Evolutionary conservation across 495 filamentous ascomycete species (phyloP), one percentile per base, ranked within the genome.

Genomic region (Penicillium atrosanguineum): DNA sequence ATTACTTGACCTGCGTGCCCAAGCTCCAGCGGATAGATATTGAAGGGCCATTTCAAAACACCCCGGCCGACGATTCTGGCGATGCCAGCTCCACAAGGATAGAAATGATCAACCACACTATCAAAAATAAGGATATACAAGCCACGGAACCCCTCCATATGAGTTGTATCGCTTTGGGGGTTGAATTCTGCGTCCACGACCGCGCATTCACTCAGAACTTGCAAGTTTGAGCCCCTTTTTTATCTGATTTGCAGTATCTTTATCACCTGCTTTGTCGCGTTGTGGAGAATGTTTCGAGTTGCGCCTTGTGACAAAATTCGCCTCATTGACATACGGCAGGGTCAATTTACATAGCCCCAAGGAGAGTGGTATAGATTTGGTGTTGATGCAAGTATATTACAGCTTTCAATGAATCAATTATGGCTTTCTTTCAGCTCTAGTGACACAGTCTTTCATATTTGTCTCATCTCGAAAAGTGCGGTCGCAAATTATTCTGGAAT

Each of bases 1-100:
- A 55, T 39, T 61, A 62, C 14, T 48, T 44, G 11, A 50, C 50
- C 4, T 53, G 49, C 7, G 61, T 70, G 45, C 44, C 52, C 7
- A 16, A 8, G 0, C 53, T 73, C 12, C 50, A 46, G 15, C 43
- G 53, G 0, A 1, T 73, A 1, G 61, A 70, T 23, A 63, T 71
- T n/a, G 68, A 73, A 36, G 70, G 70, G 1, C 61, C 56, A 38
- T 73, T 73, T 46, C 66, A 64, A 12, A 59, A 68, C 4, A 59
- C 61, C 16, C 11, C 50, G 0, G 48, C 42, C 11, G 48, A 56
- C n/a, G 45, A 48, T 11, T 46, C 43, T 23, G 48, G 39, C 29
- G 25, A 46, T 25, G 40, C 34, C 16, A 43, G 23, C 12, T 20
- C 11, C 31, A 28, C 36, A 7, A 46, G 15, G 1, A 11, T 46